phyloP scores from a whole-genome alignment of 2,329 filamentous ascomycete genomes.

The Blastomyces parvus region DNA sequence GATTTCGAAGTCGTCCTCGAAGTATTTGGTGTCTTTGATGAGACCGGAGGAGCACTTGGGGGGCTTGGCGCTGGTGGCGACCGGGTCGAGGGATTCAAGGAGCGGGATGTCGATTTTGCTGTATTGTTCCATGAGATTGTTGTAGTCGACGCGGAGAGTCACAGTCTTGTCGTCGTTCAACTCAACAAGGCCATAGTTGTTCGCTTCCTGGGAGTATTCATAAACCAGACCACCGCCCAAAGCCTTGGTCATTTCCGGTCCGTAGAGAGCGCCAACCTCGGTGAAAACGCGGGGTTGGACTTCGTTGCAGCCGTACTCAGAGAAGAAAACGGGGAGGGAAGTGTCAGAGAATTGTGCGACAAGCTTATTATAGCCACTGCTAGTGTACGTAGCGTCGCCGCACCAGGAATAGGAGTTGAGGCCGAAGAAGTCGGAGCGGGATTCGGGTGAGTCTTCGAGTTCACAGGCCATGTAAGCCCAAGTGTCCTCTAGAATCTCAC shows the following conservation, averaged over 20 bases:
- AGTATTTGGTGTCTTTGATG: conserved; percentile 54
- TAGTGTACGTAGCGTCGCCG: conserved; percentile 47
- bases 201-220: conserved; percentile 41
- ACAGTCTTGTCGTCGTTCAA: conserved; percentile 50
- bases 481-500: conserved; percentile 50
- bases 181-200: conserved; percentile 49
- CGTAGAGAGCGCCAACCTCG: conserved; percentile 53
- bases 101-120: conserved; percentile 60
- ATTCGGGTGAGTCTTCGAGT: conserved; percentile 40
- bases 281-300: conserved; percentile 49
- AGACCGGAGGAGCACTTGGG: conserved; percentile 57
- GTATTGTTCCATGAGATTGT: conserved; percentile 67
- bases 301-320: conserved; percentile 57
- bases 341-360: conserved; percentile 50
- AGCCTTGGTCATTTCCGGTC: conserved; percentile 48
- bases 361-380: conserved; percentile 48
- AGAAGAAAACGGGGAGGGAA: conserved; percentile 56
- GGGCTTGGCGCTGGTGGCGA: conserved; percentile 45
- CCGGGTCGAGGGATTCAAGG: conserved; percentile 55
- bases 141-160: conserved; percentile 55
- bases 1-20: conserved; percentile 71
- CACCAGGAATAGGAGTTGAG: conserved; percentile 63
- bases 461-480: conserved; percentile 54
- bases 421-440: conserved; percentile 55
- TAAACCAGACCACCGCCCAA: conserved; percentile 51